These are phyloP conservation scores for Cutaneotrichosporon dermatis DNA, from an alignment of 1,284 basidiomycete genomes.

Conservation along the genomic window DNA sequence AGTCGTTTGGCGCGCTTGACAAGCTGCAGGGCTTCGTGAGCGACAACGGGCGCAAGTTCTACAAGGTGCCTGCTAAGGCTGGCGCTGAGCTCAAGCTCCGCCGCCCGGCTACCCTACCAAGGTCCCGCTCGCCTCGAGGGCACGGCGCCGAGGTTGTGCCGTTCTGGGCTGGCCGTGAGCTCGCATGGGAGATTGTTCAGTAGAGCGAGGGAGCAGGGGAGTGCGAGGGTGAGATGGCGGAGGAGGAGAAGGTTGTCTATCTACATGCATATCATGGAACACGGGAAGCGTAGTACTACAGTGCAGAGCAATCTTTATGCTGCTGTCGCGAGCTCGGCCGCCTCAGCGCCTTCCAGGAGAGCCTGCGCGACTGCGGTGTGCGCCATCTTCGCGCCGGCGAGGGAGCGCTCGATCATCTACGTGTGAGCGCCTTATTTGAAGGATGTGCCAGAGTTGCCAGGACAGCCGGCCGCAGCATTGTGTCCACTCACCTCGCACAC, in stretches of 20 bases:
- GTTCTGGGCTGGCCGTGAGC: slow-evolving; percentile 82
- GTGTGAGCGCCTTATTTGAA: background rate
- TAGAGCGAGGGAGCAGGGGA: background rate
- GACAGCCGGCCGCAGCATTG: too few species aligned
- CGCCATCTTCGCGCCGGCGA: slow-evolving; percentile 25
- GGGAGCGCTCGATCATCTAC: slow-evolving; percentile 38
- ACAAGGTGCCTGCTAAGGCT: slow-evolving; percentile 53
- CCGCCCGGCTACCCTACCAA: slow-evolving; percentile 45
- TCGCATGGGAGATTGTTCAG: slow-evolving; percentile 73
- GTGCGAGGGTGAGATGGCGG: too few species aligned
- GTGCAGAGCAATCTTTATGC: background rate
- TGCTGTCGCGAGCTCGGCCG: too few species aligned
- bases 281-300: too few species aligned
- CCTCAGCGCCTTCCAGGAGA: slow-evolving; percentile 21
- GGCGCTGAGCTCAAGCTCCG: slow-evolving; percentile 47
- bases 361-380: slow-evolving; percentile 32
- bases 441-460: too few species aligned
- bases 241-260: background rate
- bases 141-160: slow-evolving; percentile 66
- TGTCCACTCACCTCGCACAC: slow-evolving; percentile 1
- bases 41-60: slow-evolving; percentile 72
- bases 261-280: background rate
- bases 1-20: slow-evolving; percentile 78
- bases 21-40: slow-evolving; percentile 74
- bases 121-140: slow-evolving; percentile 54